phyloP scores from a whole-genome alignment of 1,284 basidiomycete species.

The Cryptococcus sp. region DNA sequence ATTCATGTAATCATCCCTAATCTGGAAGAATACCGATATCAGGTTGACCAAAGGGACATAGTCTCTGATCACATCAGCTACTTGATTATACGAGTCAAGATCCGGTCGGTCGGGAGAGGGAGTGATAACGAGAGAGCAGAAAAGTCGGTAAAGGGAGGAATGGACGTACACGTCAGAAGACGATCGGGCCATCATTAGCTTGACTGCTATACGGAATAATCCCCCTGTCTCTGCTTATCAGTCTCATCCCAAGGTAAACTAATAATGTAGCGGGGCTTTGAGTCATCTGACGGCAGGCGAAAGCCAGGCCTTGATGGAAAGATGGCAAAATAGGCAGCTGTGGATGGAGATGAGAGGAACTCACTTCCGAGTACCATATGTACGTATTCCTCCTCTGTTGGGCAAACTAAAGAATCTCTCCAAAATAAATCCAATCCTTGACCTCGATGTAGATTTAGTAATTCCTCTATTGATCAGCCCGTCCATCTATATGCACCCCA shows the following conservation, averaged over 20 bases:
- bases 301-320: not conserved
- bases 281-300: not conserved
- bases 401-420: conserved; percentile 87
- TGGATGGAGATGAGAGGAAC: conserved; percentile 31
- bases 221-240: conserved; percentile 79
- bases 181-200: conserved; percentile 84
- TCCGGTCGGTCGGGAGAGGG: not conserved
- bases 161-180: conserved; percentile 58
- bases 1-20: conserved; percentile 97
- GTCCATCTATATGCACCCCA: not conserved
- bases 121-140: not conserved
- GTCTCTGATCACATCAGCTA: conserved; percentile 55
- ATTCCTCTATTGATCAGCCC: conserved; percentile 60
- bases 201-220: conserved; percentile 84
- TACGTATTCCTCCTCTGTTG: conserved; percentile 91
- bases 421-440: conserved; percentile 94
- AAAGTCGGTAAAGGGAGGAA: not conserved
- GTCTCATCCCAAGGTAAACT: not conserved
- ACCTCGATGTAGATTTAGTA: conserved; percentile 86
- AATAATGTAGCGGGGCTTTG: conserved; percentile 5
- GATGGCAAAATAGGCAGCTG: not conserved
- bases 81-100: not conserved
- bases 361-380: conserved; percentile 94
- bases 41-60: conserved; percentile 90
- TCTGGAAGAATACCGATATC: conserved; percentile 92